Percentiles rank a stretch among this genome's conserved stretches.
phyloP scores from a whole-genome alignment of 2,329 filamentous ascomycete genomes.

The Colletotrichum sp. region DNA sequence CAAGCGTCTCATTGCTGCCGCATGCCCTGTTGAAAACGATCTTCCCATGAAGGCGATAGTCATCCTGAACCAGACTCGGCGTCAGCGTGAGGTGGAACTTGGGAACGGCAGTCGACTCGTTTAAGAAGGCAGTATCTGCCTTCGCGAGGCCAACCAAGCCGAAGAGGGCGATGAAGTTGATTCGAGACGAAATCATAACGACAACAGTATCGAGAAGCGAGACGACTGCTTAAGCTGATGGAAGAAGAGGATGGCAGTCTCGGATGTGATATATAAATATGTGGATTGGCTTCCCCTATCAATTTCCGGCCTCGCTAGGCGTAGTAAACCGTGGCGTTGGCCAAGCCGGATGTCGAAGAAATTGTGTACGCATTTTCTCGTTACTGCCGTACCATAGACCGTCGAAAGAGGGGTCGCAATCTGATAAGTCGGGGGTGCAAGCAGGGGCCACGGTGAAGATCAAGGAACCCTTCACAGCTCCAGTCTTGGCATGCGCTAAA shows the following conservation, averaged over 20 bases:
- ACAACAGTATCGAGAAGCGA: neutral
- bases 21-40: neutral
- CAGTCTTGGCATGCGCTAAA: neutral
- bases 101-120: neutral
- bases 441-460: neutral
- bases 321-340: accelerated
- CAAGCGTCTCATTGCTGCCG: neutral
- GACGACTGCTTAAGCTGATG: accelerated
- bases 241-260: neutral
- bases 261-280: neutral
- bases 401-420: neutral
- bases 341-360: neutral
- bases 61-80: neutral
- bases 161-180: neutral
- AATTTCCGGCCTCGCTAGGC: neutral
- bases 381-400: neutral
- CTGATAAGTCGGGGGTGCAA: neutral
- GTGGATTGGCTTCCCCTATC: neutral
- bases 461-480: neutral
- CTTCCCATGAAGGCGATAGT: neutral
- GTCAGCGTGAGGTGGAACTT: neutral
- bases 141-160: neutral
- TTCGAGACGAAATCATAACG: neutral
- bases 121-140: neutral
- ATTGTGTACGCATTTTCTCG: neutral